phyloP scores from a whole-genome alignment of 495 filamentous ascomycete species.

The Aspergillus sclerotioniger region DNA sequence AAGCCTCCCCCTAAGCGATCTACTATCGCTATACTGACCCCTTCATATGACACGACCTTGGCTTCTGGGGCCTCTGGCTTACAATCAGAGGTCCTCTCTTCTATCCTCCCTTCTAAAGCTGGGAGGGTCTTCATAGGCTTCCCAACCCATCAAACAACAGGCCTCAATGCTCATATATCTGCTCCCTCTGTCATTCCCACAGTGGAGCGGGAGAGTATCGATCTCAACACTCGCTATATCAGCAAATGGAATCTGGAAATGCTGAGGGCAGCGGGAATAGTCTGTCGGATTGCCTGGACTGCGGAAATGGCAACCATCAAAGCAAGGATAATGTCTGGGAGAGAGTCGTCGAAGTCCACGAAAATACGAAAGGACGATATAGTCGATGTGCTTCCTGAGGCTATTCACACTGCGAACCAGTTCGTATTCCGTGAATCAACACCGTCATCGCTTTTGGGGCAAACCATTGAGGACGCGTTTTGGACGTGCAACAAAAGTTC shows the following conservation, averaged over 20 bases:
- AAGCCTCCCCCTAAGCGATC: conserved; percentile 90
- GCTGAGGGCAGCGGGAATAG: conserved; percentile 84
- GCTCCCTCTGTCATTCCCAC: conserved; percentile 97
- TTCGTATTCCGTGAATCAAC: conserved; percentile 88
- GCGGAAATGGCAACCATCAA: conserved; percentile 80
- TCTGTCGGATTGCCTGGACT: conserved; percentile 80
- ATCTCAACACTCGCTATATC: conserved; percentile 92
- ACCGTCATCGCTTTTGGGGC: conserved; percentile 73
- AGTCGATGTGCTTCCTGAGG: conserved; percentile 67
- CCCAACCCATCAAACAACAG: conserved; percentile 94
- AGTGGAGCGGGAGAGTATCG: conserved; percentile 96
- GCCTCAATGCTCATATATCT: conserved; percentile 93
- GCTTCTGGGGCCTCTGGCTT: conserved; percentile 58
- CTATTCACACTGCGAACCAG: conserved; percentile 66
- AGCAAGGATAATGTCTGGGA: conserved; percentile 29
- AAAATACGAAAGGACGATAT: conserved; percentile 62
- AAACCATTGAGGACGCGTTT: conserved; percentile 87
- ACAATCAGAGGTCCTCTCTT: conserved; percentile 77
- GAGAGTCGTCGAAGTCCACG: conserved; percentile 46
- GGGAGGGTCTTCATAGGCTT: conserved; percentile 97
- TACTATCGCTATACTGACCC: conserved; percentile 80
- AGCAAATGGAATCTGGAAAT: conserved; percentile 96
- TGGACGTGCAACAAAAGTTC: conserved; percentile 84
- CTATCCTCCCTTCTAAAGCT: conserved; percentile 83
- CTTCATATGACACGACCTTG: conserved; percentile 79